Base-by-base conservation (phyloP, 352 stramenopile species). In the Phytophthora crassamura region DNA sequence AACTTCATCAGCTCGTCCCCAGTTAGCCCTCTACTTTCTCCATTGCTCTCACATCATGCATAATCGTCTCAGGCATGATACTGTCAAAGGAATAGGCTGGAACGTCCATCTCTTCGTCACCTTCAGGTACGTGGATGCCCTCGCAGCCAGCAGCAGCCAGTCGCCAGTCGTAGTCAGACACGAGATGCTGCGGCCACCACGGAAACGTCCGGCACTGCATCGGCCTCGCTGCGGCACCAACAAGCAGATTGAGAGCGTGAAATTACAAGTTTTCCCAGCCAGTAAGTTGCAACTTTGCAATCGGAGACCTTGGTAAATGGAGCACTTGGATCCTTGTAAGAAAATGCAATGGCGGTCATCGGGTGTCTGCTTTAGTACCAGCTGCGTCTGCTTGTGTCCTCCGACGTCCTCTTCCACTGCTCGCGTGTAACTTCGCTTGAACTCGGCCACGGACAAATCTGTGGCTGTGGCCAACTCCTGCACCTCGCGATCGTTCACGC, bases 151-250 rank as follows among this genome's bases (percentile, higher is more conserved):
- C 52, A 30, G 86, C 82, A 1, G 82, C 74, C 9, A 92, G 67
- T 16, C 75, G 73, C 86, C 86, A 94, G 49, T 94, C 86, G 74
- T 93, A 93, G 51, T 88, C 74, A 3, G 86, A 91, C 55, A 91
- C 76, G 7, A 94, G 52, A 56, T 92, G 57, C 52, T 93, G 84
- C 34, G 84, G 86, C 86, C 86, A 94, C 81, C 85, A 94, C 38
- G 86, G 86, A 46, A 90, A 94, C 41, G 86, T 94, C 10, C 81
- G 78, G 56, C 86, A 94, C 64, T 94, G 86, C 39, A 82, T 93
- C 32, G 86, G 86, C 9, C 86, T 74, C 5, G 77, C 84, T 90
- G 62, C n/a, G 48, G 15, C 12, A 47, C 32, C 11, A 41, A 61
- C 5, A 59, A 30, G 18, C 18, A 38, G 16, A 36, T 34, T 46